These are phyloP conservation scores for Kwoniella pini DNA, from an alignment of 768 basidiomycete species.

Conservation along the genomic window DNA sequence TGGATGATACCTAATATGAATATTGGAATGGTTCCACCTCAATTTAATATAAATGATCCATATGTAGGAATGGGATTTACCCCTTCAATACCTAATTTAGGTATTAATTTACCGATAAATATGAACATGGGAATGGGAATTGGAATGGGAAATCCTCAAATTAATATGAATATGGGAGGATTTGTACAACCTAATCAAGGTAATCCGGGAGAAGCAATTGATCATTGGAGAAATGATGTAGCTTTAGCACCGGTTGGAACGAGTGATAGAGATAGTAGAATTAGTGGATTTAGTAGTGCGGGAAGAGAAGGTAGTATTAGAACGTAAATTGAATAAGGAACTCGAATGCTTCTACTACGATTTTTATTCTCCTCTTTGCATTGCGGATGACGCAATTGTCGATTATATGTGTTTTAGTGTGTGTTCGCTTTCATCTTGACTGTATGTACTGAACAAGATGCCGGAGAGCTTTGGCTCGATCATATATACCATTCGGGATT, in stretches of 20 bases:
- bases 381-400: too few species aligned
- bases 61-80: slow-evolving; percentile 1
- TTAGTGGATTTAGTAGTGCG: background rate
- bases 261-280: background rate
- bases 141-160: background rate
- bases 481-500: too few species aligned
- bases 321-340: background rate
- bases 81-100: slow-evolving; percentile 14
- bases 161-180: background rate
- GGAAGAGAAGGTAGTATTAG: background rate
- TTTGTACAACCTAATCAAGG: background rate
- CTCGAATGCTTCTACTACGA: too few species aligned
- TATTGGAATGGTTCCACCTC: slow-evolving; percentile 6
- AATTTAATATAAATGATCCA: too few species aligned
- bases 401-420: too few species aligned
- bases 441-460: too few species aligned
- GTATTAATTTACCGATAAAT: slow-evolving; percentile 1
- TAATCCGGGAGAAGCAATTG: slow-evolving; percentile 28
- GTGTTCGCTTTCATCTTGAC: too few species aligned
- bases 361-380: too few species aligned
- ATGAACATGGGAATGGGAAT: slow-evolving; percentile 9
- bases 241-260: slow-evolving; percentile 23
- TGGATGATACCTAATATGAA: slow-evolving; percentile 7
- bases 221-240: slow-evolving; percentile 46
- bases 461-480: too few species aligned